These are phyloP conservation scores for Globisporangium radiosum DNA, from an alignment of 352 stramenopile genomes.

Conservation along the genomic window DNA sequence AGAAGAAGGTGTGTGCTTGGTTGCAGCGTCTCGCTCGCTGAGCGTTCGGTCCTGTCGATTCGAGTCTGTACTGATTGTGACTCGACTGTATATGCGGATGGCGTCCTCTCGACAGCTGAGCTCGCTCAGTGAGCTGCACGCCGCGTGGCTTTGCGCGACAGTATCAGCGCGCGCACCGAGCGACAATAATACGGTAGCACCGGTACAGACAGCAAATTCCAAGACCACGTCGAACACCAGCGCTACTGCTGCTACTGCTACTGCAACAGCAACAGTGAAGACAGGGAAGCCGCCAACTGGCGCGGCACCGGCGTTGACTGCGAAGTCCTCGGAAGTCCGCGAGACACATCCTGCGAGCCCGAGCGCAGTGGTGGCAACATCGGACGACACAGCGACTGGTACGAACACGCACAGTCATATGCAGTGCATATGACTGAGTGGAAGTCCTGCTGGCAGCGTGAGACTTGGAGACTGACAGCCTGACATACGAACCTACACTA, in stretches of 20 bases:
- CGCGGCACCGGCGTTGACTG: not conserved
- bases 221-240: not conserved
- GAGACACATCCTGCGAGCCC: slow-evolving; percentile 1
- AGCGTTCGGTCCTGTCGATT: no score
- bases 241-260: not conserved
- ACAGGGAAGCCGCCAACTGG: not conserved
- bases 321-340: slow-evolving; percentile 7
- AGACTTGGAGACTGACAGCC: not conserved
- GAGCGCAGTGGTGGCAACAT: not conserved
- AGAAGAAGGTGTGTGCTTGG: slow-evolving; percentile 47
- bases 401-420: not conserved
- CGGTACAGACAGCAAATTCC: not conserved
- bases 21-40: not conserved
- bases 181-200: not conserved
- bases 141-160: slow-evolving; percentile 31
- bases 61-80: not conserved
- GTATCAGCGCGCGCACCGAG: not conserved
- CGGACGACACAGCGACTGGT: not conserved
- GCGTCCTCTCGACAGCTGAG: slow-evolving; percentile 15
- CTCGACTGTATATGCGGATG: not conserved
- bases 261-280: not conserved
- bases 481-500: not conserved
- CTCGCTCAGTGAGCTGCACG: slow-evolving; percentile 29
- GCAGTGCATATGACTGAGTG: not conserved
- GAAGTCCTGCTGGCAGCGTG: not conserved